phyloP scores from a whole-genome alignment of 2,329 filamentous ascomycete genomes.

The Cyclaneusma minus region DNA sequence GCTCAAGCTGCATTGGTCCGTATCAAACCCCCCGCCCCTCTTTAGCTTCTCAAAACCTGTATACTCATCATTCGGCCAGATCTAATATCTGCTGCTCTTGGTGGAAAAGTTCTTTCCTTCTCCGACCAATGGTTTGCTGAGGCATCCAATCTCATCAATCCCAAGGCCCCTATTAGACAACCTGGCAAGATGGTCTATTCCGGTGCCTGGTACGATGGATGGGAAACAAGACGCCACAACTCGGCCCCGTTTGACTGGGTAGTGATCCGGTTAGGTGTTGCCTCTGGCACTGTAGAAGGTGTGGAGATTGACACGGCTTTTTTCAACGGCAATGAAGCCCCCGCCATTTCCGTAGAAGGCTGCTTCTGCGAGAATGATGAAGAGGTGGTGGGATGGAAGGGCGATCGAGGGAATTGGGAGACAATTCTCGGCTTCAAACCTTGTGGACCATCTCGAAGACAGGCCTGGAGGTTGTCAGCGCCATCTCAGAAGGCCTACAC shows the following conservation, averaged over 20 bases:
- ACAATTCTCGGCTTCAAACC: constrained; percentile 53
- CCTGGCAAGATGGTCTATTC: constrained; percentile 54
- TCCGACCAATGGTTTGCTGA: constrained; percentile 58
- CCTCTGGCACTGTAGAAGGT: constrained; percentile 56
- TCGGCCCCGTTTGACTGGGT: constrained; percentile 50
- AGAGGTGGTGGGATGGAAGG: constrained; percentile 47
- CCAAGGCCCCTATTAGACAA: constrained; percentile 45
- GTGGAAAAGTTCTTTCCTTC: constrained; percentile 47
- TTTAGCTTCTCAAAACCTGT: constrained; percentile 1
- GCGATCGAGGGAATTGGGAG: constrained; percentile 49
- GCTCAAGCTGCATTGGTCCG: constrained; percentile 45
- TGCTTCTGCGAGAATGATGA: constrained; percentile 51
- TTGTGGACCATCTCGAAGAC: constrained; percentile 59
- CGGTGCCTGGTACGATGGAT: constrained; percentile 57
- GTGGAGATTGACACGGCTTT: constrained; percentile 69
- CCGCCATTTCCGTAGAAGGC: constrained; percentile 63
- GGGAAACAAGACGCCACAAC: constrained; percentile 55
- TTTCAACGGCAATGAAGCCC: constrained; percentile 73
- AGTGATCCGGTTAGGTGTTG: constrained; percentile 48
- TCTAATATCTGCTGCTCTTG: constrained; percentile 42
- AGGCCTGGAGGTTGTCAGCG: constrained; percentile 51
- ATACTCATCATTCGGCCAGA: constrained; percentile 25
- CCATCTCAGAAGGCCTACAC: constrained; percentile 55
- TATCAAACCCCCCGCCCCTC: constrained; percentile 5
- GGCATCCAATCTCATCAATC: constrained; percentile 46